A percentile compares a stretch with the other conserved stretches of the same genome.
Evolutionary conservation across 306 rosid species (phyloP).

Genomic region (Corylus avellana): DNA sequence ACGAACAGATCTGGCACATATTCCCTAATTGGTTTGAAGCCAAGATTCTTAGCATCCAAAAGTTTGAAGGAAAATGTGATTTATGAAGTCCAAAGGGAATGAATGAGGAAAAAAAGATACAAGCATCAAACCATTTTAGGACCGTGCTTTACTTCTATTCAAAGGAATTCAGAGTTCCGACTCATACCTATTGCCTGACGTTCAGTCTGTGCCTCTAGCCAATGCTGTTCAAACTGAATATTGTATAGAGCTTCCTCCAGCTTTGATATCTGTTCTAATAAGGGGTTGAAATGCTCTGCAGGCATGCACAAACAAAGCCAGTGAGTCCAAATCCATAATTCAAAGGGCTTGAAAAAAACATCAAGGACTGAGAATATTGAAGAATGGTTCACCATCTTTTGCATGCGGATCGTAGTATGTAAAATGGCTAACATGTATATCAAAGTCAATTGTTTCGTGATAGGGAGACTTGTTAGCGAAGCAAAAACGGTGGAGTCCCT

Average conservation of each 20-base stretch:
- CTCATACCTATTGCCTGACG: slow-evolving; percentile 63
- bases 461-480: slow-evolving; percentile 79
- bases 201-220: slow-evolving; percentile 84
- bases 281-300: slow-evolving; percentile 66
- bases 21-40: not conserved
- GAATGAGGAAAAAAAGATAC: not conserved
- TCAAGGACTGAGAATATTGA: not conserved
- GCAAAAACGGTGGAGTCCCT: slow-evolving; percentile 71
- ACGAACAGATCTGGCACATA: not conserved
- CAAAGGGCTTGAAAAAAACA: not conserved
- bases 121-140: not conserved
- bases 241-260: slow-evolving; percentile 76
- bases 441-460: slow-evolving; percentile 81
- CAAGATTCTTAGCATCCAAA: not conserved
- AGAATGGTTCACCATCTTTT: slow-evolving; percentile 49
- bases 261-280: slow-evolving; percentile 60
- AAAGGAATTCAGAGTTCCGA: not conserved
- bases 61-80: not conserved
- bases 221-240: slow-evolving; percentile 82
- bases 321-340: slow-evolving; percentile 12
- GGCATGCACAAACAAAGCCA: slow-evolving; percentile 17
- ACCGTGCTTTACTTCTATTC: not conserved
- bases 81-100: not conserved
- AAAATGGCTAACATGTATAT: slow-evolving; percentile 61
- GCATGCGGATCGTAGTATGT: slow-evolving; percentile 54